Base-by-base conservation (phyloP, 306 rosid genomes). In the Quercus ilex region DNA sequence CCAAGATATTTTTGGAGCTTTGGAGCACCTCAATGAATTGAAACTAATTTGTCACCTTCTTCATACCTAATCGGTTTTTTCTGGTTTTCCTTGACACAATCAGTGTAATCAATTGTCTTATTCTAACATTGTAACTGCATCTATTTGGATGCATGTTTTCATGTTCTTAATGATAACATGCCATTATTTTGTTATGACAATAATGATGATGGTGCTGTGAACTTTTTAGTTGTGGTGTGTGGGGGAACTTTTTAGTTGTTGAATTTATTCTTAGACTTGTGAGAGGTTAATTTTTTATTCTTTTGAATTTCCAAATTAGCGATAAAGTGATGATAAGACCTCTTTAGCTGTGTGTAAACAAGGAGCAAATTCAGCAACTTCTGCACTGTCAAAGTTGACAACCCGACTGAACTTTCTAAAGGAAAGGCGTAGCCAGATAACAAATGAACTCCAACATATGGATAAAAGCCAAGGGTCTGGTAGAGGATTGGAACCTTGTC, bases 351-450 rank as follows among this genome's bases (percentile, higher is more conserved):
- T 86, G 77, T 78, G 82, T 82, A 55, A 78, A 64, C 93, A 91
- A 97, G 96, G 88, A 55, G 60, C 84, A 70, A 81, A 84, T 85
- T 80, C 80, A 15, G 63, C 91, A 5, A 13, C 86, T 84, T 87
- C 91, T 80, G 92, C 92, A 62, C 52, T 89, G 81, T 86, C 99
- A 49, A 95, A 95, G 87, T 80, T 93, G 89, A 90, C 97, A 18
- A 85, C 88, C 73, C 85, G 88, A 67, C 89, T 89, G 77, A 93
- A 91, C 84, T 89, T 96, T 81, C 83, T 96, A 92, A 91, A 96
- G 89, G 98, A 91, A 87, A 75, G 85, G 41, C 87, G 89, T 18
- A 85, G 75, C 79, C 98, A 90, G 79, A 78, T 55, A 60, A 80
- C 88, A 60, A 89, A 74, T 79, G 98, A 93, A 78, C 80, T 82